These are phyloP conservation scores for Aureobasidium sp. DNA, from an alignment of 2,329 filamentous ascomycete species.

Conservation along the genomic window DNA sequence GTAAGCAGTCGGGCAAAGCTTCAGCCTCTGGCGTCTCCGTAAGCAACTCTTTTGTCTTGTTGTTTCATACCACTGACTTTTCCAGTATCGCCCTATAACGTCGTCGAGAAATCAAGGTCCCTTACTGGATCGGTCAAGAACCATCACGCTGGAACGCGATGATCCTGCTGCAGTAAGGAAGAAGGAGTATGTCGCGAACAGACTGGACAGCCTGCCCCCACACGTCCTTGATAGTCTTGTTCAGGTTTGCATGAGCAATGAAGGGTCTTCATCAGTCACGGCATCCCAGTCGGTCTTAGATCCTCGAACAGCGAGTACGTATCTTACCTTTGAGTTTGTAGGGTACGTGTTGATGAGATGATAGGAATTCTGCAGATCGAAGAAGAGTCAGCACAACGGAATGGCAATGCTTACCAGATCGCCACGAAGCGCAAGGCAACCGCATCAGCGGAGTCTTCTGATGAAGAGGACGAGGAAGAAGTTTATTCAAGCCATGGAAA, in stretches of 20 bases:
- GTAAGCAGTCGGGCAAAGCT: neutral
- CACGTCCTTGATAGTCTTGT: neutral
- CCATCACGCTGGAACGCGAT: neutral
- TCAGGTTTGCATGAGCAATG: neutral
- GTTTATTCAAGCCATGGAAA: neutral
- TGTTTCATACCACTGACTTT: neutral
- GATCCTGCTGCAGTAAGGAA: neutral
- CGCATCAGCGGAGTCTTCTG: neutral
- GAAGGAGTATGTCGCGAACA: neutral
- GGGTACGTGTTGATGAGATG: neutral
- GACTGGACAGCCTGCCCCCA: neutral
- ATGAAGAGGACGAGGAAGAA: conserved; percentile 4
- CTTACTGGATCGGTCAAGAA: neutral
- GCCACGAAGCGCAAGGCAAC: neutral
- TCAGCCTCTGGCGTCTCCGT: neutral
- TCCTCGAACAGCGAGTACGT: conserved; percentile 7
- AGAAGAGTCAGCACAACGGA: neutral
- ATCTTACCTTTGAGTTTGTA: neutral
- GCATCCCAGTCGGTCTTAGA: neutral
- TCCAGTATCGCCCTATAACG: neutral
- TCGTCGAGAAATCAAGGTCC: neutral
- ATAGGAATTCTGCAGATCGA: neutral
- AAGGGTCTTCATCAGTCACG: neutral
- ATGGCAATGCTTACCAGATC: neutral
- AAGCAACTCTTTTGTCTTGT: neutral